phyloP scores from a whole-genome alignment of 1,284 basidiomycete genomes.

The Malassezia arunalokei region DNA sequence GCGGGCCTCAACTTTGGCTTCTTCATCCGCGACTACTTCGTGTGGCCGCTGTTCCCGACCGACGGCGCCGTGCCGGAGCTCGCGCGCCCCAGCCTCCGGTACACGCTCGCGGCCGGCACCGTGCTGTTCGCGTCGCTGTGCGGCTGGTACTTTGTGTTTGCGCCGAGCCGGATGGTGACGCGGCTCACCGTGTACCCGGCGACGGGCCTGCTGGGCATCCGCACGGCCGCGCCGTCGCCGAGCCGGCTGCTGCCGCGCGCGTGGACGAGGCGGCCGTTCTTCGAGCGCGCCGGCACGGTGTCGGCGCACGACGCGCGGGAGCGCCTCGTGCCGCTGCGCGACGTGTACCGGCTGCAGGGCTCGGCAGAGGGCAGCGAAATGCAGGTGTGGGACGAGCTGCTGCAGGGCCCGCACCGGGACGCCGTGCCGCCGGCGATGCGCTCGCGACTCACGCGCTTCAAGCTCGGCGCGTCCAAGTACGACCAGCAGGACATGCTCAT shows the following conservation, averaged over 20 bases:
- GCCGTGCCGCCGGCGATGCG: not conserved
- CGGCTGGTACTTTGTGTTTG: constrained; percentile 15
- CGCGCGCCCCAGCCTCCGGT: constrained; percentile 1
- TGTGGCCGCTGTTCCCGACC: constrained; percentile 16
- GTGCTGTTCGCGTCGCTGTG: constrained; percentile 11
- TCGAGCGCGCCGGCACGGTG: constrained; percentile 11
- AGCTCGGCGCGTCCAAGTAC: not conserved
- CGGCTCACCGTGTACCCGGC: constrained; percentile 11
- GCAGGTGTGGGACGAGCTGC: constrained; percentile 2
- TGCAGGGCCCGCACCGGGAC: not conserved
- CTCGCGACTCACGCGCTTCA: not conserved
- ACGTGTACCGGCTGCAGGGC: constrained; percentile 14
- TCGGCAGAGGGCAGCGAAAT: constrained; percentile 11
- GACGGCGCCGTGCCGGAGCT: constrained; percentile 10
- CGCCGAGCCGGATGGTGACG: constrained; percentile 17
- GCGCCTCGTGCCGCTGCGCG: constrained; percentile 8
- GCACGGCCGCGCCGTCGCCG: constrained; percentile 14
- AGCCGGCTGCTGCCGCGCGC: constrained; percentile 5
- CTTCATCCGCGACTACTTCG: constrained; percentile 13
- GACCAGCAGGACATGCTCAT: constrained; percentile 14
- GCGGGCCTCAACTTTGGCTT: constrained; percentile 16
- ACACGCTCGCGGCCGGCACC: constrained; percentile 12
- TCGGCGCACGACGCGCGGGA: constrained; percentile 7
- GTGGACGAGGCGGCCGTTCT: not conserved
- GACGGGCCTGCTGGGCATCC: constrained; percentile 11